Conservation (phyloP, 1,284 basidiomycete species). For the Athelia sp. region DNA sequence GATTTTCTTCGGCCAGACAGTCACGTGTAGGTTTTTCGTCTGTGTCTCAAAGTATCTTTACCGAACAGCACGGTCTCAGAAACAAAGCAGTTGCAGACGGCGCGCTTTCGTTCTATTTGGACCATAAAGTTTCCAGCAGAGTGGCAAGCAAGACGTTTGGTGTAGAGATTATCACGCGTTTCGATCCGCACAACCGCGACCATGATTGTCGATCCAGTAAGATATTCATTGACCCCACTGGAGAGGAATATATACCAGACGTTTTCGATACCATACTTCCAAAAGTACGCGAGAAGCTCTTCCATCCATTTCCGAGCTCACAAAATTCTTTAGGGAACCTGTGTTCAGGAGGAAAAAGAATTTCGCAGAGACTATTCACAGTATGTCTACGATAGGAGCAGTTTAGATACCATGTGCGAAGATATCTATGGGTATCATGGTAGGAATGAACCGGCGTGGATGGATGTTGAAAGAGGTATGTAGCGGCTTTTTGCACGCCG, state of each 20-base stretch:
- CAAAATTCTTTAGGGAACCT: conserved; percentile 23
- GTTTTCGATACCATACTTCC: conserved; percentile 27
- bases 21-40: conserved; percentile 30
- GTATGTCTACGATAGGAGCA: not conserved
- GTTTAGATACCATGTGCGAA: not conserved
- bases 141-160: conserved; percentile 32
- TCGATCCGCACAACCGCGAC: conserved; percentile 19
- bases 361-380: conserved; percentile 27
- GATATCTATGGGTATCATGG: not conserved
- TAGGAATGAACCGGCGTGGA: conserved; percentile 31
- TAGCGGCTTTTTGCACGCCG: not conserved
- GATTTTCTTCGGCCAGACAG: conserved; percentile 38
- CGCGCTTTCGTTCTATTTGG: conserved; percentile 33
- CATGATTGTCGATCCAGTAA: conserved; percentile 18
- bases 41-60: not conserved
- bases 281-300: conserved; percentile 19
- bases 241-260: conserved; percentile 25
- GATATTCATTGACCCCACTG: conserved; percentile 17
- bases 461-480: conserved; percentile 34
- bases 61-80: conserved; percentile 13
- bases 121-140: conserved; percentile 29
- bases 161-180: conserved; percentile 19
- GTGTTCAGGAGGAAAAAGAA: conserved; percentile 31
- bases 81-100: conserved; percentile 43
- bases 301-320: not conserved